Base-by-base conservation (phyloP, 2,329 filamentous ascomycete genomes). In the Fusarium sp. region DNA sequence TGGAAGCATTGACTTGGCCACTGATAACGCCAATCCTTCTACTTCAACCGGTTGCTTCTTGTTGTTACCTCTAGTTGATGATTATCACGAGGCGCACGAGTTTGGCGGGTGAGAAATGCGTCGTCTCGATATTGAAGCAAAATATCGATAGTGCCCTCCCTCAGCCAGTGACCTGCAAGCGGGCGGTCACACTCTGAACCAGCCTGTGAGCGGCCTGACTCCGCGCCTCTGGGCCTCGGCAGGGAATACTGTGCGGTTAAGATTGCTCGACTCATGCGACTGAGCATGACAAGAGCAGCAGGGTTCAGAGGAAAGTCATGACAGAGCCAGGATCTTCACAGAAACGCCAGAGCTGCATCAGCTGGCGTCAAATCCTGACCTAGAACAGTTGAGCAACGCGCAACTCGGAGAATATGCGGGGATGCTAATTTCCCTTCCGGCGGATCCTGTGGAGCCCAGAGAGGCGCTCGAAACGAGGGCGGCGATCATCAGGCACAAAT, bases 361-460 rank as follows among this genome's bases (percentile, higher is more conserved):
- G 14, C 54, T 35, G 54, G 54, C 37, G 35, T 15, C 50, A 33
- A 54, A 54, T 54, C 17, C 37, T 32, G 37, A 10, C 37, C 25
- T 17, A 60, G 35, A 43, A 37, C 59, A 47, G 43, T 25, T 30
- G 32, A 63, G 60, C 60, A 63, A 37, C 33, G 45, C 35, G 45
- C 22, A 43, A 56, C 60, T 63, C 45, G 45, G 45, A 63, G 45
- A 54, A 38, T 30, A 63, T 52, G 45, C 60, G 60, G 60, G 59
- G 60, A 20, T 30, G 60, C 20, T 54, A 63, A 63, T 63, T 50
- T 63, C 60, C 60, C 60, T 38, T 20, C 45, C 33, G 32, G 45
- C 45, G 60, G 33, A 63, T 56, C 60, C 60, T 54, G 60, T 38
- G 45, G 60, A 62, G 40, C 35, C 9, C 14, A 27, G 59, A 35